Evolutionary conservation across 2,329 filamentous ascomycete genomes (phyloP).

Genomic region (Ophiocordyceps camponoti-leonardi): DNA sequence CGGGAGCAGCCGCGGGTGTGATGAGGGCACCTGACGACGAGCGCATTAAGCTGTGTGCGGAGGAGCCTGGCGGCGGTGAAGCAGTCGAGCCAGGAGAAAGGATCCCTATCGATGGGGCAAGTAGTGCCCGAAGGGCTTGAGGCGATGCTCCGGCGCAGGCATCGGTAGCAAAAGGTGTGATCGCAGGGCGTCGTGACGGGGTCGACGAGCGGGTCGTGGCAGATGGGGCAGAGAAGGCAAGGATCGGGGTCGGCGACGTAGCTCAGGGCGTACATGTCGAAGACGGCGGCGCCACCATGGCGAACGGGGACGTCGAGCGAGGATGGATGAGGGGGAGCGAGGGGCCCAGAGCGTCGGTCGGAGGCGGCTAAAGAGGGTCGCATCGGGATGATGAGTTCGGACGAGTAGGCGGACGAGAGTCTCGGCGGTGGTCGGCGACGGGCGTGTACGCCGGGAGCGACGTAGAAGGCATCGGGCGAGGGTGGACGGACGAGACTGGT

Average conservation of each 20-base stretch:
- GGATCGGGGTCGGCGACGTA: slow-evolving; percentile 26
- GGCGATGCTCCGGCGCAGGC: slow-evolving; percentile 27
- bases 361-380: slow-evolving; percentile 8
- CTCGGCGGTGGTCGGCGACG: slow-evolving; percentile 6
- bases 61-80: slow-evolving; percentile 29
- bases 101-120: slow-evolving; percentile 42
- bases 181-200: slow-evolving; percentile 46
- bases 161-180: slow-evolving; percentile 47
- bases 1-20: slow-evolving; percentile 29
- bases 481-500: slow-evolving; percentile 20
- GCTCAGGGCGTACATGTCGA: slow-evolving; percentile 27
- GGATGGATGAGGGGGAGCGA: slow-evolving; percentile 17
- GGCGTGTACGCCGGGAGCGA: slow-evolving; percentile 10
- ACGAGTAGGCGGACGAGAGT: neutral
- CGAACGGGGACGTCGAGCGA: slow-evolving; percentile 20
- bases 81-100: slow-evolving; percentile 19
- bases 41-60: slow-evolving; percentile 41
- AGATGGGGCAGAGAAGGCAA: slow-evolving; percentile 36
- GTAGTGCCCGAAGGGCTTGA: slow-evolving; percentile 21
- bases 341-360: slow-evolving; percentile 15
- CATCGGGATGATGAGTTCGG: slow-evolving; percentile 3
- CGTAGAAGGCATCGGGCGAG: slow-evolving; percentile 18
- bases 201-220: slow-evolving; percentile 41
- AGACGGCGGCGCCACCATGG: slow-evolving; percentile 19
- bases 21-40: slow-evolving; percentile 42